Conservation (phyloP, 352 stramenopile species). For the Phytophthora tentaculata region DNA sequence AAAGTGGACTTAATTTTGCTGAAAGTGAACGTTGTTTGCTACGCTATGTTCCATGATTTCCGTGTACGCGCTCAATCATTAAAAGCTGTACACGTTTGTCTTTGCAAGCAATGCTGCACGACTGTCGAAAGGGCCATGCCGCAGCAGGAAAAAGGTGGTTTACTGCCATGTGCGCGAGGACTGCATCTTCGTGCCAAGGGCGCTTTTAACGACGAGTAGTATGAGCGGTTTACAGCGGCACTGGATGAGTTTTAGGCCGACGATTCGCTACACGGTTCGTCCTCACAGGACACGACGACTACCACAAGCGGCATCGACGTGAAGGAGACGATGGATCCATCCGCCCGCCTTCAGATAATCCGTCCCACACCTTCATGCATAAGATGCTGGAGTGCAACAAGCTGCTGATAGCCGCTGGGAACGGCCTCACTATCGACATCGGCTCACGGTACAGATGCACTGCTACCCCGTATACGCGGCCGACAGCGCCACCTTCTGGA, state of each 20-base stretch:
- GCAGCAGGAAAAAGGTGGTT: constrained; percentile 37
- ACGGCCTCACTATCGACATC: constrained; percentile 82
- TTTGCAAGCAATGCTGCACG: too few relatives aligned
- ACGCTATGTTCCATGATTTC: too few relatives aligned
- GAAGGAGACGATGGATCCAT: constrained; percentile 42
- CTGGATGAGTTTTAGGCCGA: constrained; percentile 77
- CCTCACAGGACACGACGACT: constrained; percentile 90
- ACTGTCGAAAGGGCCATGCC: too few relatives aligned
- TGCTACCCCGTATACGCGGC: constrained; percentile 73
- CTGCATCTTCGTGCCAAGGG: constrained; percentile 86
- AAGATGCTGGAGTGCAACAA: constrained; percentile 80
- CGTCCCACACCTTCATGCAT: constrained; percentile 71
- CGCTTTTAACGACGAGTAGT: constrained; percentile 89
- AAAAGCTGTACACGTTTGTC: too few relatives aligned
- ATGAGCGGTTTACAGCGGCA: constrained; percentile 80
- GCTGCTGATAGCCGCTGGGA: constrained; percentile 78
- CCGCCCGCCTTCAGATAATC: constrained; percentile 56
- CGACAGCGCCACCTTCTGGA: constrained; percentile 78
- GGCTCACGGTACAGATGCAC: constrained; percentile 76
- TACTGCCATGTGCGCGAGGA: constrained; percentile 50
- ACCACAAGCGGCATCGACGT: constrained; percentile 90
- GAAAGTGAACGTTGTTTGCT: too few relatives aligned
- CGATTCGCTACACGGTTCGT: constrained; percentile 78
- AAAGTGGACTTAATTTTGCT: too few relatives aligned
- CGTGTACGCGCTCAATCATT: too few relatives aligned